Evolutionary conservation across 495 filamentous ascomycete species (phyloP), one percentile per base, ranked within the genome.

Genomic region (Penicillium paxilli): DNA sequence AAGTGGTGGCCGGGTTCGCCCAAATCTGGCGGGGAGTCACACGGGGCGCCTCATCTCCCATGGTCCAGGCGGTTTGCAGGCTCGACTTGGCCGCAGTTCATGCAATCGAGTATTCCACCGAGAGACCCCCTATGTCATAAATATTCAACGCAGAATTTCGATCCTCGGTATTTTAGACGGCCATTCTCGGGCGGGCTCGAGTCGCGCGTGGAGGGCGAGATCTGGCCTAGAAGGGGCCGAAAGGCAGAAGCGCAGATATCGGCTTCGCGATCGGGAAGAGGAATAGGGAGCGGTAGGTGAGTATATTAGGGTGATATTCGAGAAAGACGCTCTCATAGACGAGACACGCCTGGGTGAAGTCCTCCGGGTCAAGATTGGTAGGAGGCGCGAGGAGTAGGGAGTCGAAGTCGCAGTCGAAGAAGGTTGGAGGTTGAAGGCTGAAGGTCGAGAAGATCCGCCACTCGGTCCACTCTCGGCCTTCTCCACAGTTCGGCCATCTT

Each of bases 11-110:
- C 25, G 79, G 77, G 52, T 75, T 66, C 47, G 73, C 79, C 78
- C 78, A 82, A 47, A 82, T 79, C 63, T 82, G 78, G 64, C 79
- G 79, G 53, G 71, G 71, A 57, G 64, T 62, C 47, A 76, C 45
- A 52, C 54, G 67, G 49, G 55, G 63, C 50, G 60, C 10, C 40
- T 42, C 66, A 69, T 73, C 61, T 57, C 54, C 72, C 74, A 75
- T 77, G 58, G 60, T 76, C 57, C 49, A 50, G 47, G 47, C 54
- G 58, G 49, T 53, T 59, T 38, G 56, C 47, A 57, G 63, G 55
- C 50, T 52, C 40, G 40, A 42, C 17, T 51, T 55, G 56, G 62
- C 58, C 44, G 50, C 56, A 54, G 54, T 47, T 65, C 66, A 69
- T 60, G 54, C 51, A 69, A 40, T 52, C 33, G 45, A 33, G 59